These are phyloP conservation scores for Paracorniculantispora psalliotae DNA, from an alignment of 2,329 filamentous ascomycete species.

Conservation along the genomic window DNA sequence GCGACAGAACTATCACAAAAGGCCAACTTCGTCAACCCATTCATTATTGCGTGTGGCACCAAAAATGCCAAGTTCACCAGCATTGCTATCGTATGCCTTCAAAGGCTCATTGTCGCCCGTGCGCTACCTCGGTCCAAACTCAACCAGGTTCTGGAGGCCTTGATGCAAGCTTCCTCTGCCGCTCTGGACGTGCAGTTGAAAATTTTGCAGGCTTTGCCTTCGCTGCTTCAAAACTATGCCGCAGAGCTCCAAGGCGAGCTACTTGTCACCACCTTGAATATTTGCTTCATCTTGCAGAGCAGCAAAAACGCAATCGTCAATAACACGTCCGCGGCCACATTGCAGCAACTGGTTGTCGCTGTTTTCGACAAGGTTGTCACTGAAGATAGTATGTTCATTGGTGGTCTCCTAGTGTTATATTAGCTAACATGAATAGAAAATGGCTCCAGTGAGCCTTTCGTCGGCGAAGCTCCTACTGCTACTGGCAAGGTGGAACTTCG, in stretches of 20 bases:
- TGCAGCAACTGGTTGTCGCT: constrained; percentile 88
- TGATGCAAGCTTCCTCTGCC: constrained; percentile 78
- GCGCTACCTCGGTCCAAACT: constrained; percentile 75
- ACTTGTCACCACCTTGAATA: constrained; percentile 76
- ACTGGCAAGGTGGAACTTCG: constrained; percentile 62
- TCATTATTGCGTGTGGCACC: constrained; percentile 86
- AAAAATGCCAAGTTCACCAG: constrained; percentile 86
- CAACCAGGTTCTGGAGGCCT: constrained; percentile 79
- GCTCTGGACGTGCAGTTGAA: constrained; percentile 89
- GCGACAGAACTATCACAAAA: constrained; percentile 72
- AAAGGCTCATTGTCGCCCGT: constrained; percentile 77
- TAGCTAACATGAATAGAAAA: constrained; percentile 31
- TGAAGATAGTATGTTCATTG: constrained; percentile 65
- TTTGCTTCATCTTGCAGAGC: constrained; percentile 85
- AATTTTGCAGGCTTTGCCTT: constrained; percentile 86
- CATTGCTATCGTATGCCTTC: constrained; percentile 82
- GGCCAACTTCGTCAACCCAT: constrained; percentile 83
- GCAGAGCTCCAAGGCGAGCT: constrained; percentile 74
- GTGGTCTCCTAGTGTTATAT: no score
- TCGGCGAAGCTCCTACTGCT: constrained; percentile 63
- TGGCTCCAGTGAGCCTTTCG: constrained; percentile 48
- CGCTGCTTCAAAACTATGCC: constrained; percentile 85
- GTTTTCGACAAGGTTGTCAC: constrained; percentile 86
- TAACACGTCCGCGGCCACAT: constrained; percentile 91
- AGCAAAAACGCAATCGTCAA: constrained; percentile 93